phyloP scores from a whole-genome alignment of 2,329 filamentous ascomycete genomes.

The Epichloe scottii region DNA sequence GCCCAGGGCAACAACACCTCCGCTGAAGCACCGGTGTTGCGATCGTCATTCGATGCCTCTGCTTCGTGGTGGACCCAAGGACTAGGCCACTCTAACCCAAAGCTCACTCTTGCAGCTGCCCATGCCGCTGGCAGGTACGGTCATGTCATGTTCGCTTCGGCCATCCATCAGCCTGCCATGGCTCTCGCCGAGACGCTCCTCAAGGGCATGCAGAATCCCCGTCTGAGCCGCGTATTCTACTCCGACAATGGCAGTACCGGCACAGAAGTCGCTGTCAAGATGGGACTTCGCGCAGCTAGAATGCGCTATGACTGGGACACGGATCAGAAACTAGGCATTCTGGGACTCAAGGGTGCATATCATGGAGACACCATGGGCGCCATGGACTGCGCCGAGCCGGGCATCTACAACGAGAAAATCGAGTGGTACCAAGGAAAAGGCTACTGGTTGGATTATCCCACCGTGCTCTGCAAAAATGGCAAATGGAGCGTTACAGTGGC shows the following conservation, averaged over 20 bases:
- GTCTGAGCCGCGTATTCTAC: slow-evolving; percentile 63
- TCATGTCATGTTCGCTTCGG: slow-evolving; percentile 77
- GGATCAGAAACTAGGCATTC: slow-evolving; percentile 46
- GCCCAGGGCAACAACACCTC: background rate
- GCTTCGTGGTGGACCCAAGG: slow-evolving; percentile 91
- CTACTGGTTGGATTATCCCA: slow-evolving; percentile 70
- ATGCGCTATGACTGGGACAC: slow-evolving; percentile 54
- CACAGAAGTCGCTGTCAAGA: slow-evolving; percentile 74
- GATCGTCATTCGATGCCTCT: slow-evolving; percentile 66
- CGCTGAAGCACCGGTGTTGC: slow-evolving; percentile 10
- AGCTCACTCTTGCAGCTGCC: slow-evolving; percentile 60
- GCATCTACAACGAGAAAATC: slow-evolving; percentile 66
- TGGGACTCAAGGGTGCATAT: slow-evolving; percentile 70
- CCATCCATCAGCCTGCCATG: slow-evolving; percentile 67
- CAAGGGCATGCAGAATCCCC: slow-evolving; percentile 44
- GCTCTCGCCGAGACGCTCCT: slow-evolving; percentile 55
- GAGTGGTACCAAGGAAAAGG: slow-evolving; percentile 77
- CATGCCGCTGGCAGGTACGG: slow-evolving; percentile 76
- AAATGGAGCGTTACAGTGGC: slow-evolving; percentile 53
- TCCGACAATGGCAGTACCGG: slow-evolving; percentile 77
- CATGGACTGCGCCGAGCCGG: slow-evolving; percentile 75
- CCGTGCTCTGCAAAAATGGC: slow-evolving; percentile 52
- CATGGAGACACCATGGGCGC: slow-evolving; percentile 82
- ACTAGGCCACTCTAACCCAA: slow-evolving; percentile 64
- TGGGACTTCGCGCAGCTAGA: slow-evolving; percentile 61